phyloP scores from a whole-genome alignment of 805 yeast species.

The Pichia phayaonensis region DNA sequence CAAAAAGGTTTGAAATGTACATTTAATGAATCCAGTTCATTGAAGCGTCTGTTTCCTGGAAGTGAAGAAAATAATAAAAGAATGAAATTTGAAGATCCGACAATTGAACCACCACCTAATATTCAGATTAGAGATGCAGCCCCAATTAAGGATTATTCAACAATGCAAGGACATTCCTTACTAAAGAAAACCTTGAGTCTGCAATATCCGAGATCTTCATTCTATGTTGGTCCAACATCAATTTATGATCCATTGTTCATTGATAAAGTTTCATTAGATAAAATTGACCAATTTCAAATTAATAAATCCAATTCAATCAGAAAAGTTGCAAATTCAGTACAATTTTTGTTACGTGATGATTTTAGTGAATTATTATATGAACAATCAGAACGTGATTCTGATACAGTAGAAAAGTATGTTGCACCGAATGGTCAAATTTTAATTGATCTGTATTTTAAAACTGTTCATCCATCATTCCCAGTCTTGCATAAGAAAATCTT shows the following conservation, averaged over 20 bases:
- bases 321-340: conserved; percentile 68
- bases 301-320: conserved; percentile 61
- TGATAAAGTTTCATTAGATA: conserved; percentile 54
- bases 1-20: conserved; percentile 69
- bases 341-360: conserved; percentile 77
- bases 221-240: conserved; percentile 84
- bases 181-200: conserved; percentile 63
- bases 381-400: conserved; percentile 68
- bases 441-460: conserved; percentile 72
- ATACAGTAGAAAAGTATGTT: conserved; percentile 73
- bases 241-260: conserved; percentile 68
- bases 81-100: conserved; percentile 28
- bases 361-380: conserved; percentile 61
- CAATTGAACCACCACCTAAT: conserved; percentile 32
- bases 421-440: conserved; percentile 88
- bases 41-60: conserved; percentile 31
- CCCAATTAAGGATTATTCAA: conserved; percentile 63
- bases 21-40: conserved; percentile 48
- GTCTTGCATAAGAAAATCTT: conserved; percentile 87
- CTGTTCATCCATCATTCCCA: conserved; percentile 88
- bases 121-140: conserved; percentile 42
- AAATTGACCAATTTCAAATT: conserved; percentile 74
- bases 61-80: conserved; percentile 21
- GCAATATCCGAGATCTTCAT: conserved; percentile 86
- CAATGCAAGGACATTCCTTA: conserved; percentile 54